Evolutionary conservation across 2,329 filamentous ascomycete species (phyloP).

Genomic region (Ustulina deusta): DNA sequence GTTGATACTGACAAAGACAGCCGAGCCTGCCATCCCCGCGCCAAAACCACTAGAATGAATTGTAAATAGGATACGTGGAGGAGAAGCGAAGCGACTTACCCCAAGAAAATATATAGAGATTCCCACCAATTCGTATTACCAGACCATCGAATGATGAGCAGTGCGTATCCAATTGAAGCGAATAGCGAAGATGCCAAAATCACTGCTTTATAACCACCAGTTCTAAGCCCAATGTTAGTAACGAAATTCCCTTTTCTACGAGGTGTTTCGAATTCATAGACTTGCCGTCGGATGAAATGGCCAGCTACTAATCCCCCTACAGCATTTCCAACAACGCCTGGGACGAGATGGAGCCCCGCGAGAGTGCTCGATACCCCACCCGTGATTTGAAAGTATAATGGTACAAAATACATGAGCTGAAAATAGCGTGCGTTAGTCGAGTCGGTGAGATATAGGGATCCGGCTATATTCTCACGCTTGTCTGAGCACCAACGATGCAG

Average conservation of each 20-base stretch:
- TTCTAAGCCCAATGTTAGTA: constrained; percentile 52
- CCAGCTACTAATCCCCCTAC: constrained; percentile 72
- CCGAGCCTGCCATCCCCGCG: constrained; percentile 52
- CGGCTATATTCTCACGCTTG: constrained; percentile 57
- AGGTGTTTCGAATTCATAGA: background rate
- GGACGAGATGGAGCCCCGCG: constrained; percentile 72
- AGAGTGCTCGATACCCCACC: constrained; percentile 66
- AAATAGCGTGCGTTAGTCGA: constrained; percentile 19
- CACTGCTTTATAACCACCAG: constrained; percentile 70
- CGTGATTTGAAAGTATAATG: constrained; percentile 77
- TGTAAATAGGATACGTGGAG: constrained; percentile 21
- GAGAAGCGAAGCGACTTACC: constrained; percentile 45
- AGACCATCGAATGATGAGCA: constrained; percentile 69
- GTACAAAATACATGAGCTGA: constrained; percentile 72
- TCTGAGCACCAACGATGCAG: constrained; percentile 68
- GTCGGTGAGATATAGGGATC: constrained; percentile 16
- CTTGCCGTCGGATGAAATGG: constrained; percentile 62
- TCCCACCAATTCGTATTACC: constrained; percentile 67
- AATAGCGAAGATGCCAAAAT: constrained; percentile 63
- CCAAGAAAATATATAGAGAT: constrained; percentile 70
- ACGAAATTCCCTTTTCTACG: background rate
- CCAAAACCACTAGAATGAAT: constrained; percentile 59
- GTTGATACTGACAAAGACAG: constrained; percentile 63
- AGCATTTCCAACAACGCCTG: constrained; percentile 75
- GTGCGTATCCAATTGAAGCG: constrained; percentile 59